phyloP scores from a whole-genome alignment of 2,329 filamentous ascomycete species.

The Aschersonia sp. region DNA sequence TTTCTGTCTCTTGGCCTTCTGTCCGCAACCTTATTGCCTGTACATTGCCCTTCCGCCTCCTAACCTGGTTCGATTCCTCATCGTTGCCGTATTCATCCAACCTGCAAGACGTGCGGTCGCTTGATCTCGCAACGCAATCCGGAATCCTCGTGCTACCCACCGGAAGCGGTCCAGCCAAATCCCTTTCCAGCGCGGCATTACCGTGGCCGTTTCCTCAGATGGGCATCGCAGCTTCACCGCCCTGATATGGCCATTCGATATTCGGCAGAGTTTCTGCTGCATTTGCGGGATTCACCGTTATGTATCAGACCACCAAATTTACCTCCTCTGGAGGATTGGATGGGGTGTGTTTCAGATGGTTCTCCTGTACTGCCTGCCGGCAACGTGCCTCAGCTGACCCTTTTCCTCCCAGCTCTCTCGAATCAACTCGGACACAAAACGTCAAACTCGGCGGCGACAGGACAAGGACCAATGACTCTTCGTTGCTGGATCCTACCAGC shows the following conservation, averaged over 20 bases:
- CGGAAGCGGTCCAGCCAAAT: no score
- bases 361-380: background rate
- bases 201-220: slow-evolving; percentile 14
- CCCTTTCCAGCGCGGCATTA: background rate
- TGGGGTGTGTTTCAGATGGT: slow-evolving; percentile 52
- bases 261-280: slow-evolving; percentile 59
- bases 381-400: background rate
- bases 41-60: no score
- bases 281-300: slow-evolving; percentile 68
- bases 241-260: slow-evolving; percentile 49
- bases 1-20: no score
- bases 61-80: no score
- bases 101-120: no score
- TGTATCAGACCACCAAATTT: slow-evolving; percentile 67
- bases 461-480: slow-evolving; percentile 26
- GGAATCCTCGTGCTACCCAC: no score
- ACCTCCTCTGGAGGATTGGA: slow-evolving; percentile 85
- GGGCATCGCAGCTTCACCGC: slow-evolving; percentile 19
- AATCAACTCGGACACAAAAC: slow-evolving; percentile 28
- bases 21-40: no score
- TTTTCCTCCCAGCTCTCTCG: slow-evolving; percentile 21
- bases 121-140: no score
- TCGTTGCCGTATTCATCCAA: no score
- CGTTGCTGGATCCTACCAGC: slow-evolving; percentile 32
- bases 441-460: slow-evolving; percentile 28